Conservation (phyloP, 805 yeast species). For the Teunomyces barrocoloradensis region DNA sequence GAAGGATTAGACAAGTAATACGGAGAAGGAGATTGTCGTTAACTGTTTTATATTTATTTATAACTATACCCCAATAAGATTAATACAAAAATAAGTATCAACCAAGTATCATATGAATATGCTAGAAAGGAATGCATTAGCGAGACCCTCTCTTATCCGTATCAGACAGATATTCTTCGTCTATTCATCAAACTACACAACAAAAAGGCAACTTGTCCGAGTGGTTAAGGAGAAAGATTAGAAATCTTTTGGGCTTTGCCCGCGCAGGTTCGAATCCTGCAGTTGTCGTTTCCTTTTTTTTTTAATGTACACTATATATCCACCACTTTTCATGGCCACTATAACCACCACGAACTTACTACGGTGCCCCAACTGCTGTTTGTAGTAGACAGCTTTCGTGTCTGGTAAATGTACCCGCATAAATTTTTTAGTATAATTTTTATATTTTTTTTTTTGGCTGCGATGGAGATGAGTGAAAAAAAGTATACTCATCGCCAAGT, state of each 20-base stretch:
- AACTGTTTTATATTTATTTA: neutral
- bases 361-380: too few species aligned
- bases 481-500: neutral
- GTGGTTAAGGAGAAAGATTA: slow-evolving; percentile 65
- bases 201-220: slow-evolving; percentile 48
- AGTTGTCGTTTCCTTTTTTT: slow-evolving; percentile 53
- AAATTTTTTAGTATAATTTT: too few species aligned
- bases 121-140: too few species aligned
- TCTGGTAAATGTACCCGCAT: neutral
- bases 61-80: neutral
- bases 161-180: too few species aligned
- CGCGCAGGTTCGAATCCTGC: slow-evolving; percentile 64
- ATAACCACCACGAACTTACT: too few species aligned
- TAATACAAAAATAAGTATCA: neutral
- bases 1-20: slow-evolving; percentile 2
- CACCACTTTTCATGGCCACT: neutral
- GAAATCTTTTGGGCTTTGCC: slow-evolving; percentile 37
- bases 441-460: slow-evolving; percentile 3
- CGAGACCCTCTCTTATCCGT: too few species aligned
- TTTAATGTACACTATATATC: neutral
- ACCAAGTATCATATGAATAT: neutral
- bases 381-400: neutral
- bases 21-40: neutral
- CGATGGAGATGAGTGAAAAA: slow-evolving; percentile 4
- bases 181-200: neutral